A percentile compares a stretch with the other conserved stretches of the same genome.
Evolutionary conservation across 768 basidiomycete genomes (phyloP).

Genomic region (Porphyrellus cyaneotinctus): DNA sequence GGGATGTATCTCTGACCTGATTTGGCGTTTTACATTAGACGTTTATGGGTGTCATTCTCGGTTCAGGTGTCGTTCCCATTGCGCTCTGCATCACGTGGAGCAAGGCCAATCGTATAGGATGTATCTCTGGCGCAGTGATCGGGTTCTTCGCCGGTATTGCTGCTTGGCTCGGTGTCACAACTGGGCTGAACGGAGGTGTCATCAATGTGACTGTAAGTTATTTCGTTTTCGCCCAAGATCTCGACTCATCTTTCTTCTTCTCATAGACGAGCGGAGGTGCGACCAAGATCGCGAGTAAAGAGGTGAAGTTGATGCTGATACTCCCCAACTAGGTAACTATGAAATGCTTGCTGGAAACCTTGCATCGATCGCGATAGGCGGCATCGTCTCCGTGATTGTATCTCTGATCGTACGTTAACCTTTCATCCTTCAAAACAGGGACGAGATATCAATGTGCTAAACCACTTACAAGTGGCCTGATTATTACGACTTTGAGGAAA

Average conservation of each 20-base stretch:
- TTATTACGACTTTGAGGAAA: conserved; percentile 75
- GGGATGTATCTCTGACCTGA: neutral
- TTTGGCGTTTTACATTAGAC: conserved; percentile 41
- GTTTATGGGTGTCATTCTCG: conserved; percentile 85
- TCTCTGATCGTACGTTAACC: conserved; percentile 55
- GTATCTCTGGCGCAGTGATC: conserved; percentile 64
- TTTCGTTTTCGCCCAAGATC: neutral
- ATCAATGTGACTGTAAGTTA: conserved; percentile 63
- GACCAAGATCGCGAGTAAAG: conserved; percentile 23
- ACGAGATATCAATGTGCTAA: neutral
- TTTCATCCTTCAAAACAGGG: neutral
- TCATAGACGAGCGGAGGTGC: conserved; percentile 49
- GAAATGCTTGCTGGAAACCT: conserved; percentile 89
- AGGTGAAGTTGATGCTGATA: neutral
- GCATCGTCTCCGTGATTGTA: conserved; percentile 61
- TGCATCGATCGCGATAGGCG: conserved; percentile 79
- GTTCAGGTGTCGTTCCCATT: conserved; percentile 83
- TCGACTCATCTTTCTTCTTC: neutral
- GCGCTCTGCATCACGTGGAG: conserved; percentile 83
- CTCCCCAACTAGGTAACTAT: conserved; percentile 36
- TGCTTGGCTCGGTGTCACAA: conserved; percentile 84
- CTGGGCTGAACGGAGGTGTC: conserved; percentile 59
- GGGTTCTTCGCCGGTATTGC: conserved; percentile 70
- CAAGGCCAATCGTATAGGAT: conserved; percentile 82
- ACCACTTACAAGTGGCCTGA: conserved; percentile 61